Evolutionary conservation across 2,329 filamentous ascomycete species (phyloP).

Genomic region (Dissoconium aciculare): DNA sequence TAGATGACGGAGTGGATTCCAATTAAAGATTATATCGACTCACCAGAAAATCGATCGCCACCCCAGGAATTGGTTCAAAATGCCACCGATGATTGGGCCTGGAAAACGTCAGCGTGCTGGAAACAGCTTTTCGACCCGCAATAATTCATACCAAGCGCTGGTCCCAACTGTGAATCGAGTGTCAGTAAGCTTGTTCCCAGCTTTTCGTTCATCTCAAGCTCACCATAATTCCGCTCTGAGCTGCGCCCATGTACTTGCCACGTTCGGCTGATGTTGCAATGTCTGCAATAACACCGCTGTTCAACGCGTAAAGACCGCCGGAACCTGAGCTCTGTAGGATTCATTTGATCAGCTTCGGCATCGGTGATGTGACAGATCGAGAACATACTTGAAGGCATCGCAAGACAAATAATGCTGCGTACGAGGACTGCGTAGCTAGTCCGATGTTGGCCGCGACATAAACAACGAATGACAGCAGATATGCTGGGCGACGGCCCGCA

Average conservation of each 20-base stretch:
- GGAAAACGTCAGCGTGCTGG: background rate
- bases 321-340: constrained; percentile 14
- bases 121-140: background rate
- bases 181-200: background rate
- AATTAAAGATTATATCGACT: no score
- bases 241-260: constrained; percentile 27
- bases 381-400: constrained; percentile 28
- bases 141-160: constrained; percentile 11
- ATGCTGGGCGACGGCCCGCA: constrained; percentile 28
- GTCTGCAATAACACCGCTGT: constrained; percentile 28
- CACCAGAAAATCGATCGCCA: constrained; percentile 30
- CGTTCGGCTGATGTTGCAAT: constrained; percentile 23
- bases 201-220: no score
- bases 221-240: constrained; percentile 16
- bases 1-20: no score
- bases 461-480: constrained; percentile 27
- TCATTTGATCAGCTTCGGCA: constrained; percentile 1
- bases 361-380: background rate
- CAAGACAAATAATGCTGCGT: constrained; percentile 27
- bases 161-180: constrained; percentile 7
- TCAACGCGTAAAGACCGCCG: constrained; percentile 16
- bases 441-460: constrained; percentile 29
- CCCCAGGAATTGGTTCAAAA: constrained; percentile 23
- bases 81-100: constrained; percentile 19
- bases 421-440: constrained; percentile 26